Base-by-base conservation (phyloP, 164 flowering plant species). In the Tetracentron sinense region DNA sequence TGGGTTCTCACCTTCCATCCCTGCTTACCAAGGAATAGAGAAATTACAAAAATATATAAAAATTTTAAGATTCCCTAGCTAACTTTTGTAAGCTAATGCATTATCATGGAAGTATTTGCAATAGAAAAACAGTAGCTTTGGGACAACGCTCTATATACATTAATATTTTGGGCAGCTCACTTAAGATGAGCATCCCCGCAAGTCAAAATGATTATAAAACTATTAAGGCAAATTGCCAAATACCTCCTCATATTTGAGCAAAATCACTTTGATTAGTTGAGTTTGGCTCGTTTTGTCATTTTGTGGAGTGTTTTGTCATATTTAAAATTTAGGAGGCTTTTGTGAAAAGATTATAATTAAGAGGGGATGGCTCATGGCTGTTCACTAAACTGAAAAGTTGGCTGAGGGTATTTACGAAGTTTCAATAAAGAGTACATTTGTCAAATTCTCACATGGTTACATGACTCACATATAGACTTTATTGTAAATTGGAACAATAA, bases 121-220 rank as follows among this genome's bases (percentile, higher is more conserved):
- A 25, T 31, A 29, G 42, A 38, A 63, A 26, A 53, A 54, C 51
- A 54, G 5, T n/a, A 54, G 58, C 42, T 42, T 54, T 53, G 25
- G 38, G 51, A 63, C 42, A 63, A 26, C 42, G 28, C 54, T 63
- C 42, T 52, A n/a, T 42, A 42, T 42, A 52, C 14, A 31, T 52
- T 42, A 44, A 3, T 26, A 16, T 20, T n/a, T 54, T 6, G 20
- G 38, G 58, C 27, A 63, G 59, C 59, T 42, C 58, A 42, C 33
- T 38, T 63, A 42, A 33, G 52, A 4, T 27, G 17, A 54, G 42
- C 59, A 42, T 63, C 17, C 20, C 19, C 11, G n/a, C 50, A 38
- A 63, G 25, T 54, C 46, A 61, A 61, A 61, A 12, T 11, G 28
- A 14, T 29, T 31, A 31, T 15, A 49, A 11, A n/a, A n/a, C n/a